These are phyloP conservation scores for Tricholomella constricta DNA, from an alignment of 768 basidiomycete genomes.

Conservation along the genomic window DNA sequence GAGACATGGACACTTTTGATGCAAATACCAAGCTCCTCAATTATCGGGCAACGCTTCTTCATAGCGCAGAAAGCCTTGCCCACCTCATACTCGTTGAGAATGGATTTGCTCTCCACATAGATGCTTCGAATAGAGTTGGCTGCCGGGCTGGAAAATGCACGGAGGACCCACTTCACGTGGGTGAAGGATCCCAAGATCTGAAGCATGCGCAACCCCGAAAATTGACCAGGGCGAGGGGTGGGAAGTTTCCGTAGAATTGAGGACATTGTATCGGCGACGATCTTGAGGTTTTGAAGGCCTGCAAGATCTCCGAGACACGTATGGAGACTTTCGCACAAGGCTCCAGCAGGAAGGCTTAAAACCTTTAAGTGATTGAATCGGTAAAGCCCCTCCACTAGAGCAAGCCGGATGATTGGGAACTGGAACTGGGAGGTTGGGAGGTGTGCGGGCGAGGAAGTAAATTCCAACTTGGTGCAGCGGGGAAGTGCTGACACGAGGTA, in stretches of 20 bases:
- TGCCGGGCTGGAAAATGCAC: background rate
- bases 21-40: background rate
- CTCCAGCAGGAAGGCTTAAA: slow-evolving; percentile 1
- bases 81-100: background rate
- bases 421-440: background rate
- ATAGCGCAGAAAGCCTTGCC: background rate
- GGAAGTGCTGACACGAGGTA: slow-evolving; percentile 2
- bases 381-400: background rate
- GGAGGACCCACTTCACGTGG: background rate
- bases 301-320: background rate
- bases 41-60: background rate
- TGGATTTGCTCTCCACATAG: background rate
- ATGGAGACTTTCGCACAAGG: background rate
- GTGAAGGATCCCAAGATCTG: background rate
- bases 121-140: background rate
- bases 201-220: background rate
- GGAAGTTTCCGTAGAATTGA: background rate
- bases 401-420: background rate
- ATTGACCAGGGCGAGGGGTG: background rate
- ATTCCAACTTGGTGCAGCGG: background rate
- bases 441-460: background rate
- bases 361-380: slow-evolving; percentile 6
- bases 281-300: slow-evolving; percentile 1
- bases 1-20: background rate
- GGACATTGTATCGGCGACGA: background rate